phyloP scores from a whole-genome alignment of 176 grass and related monocot genomes.

The Phoenix dactylifera region DNA sequence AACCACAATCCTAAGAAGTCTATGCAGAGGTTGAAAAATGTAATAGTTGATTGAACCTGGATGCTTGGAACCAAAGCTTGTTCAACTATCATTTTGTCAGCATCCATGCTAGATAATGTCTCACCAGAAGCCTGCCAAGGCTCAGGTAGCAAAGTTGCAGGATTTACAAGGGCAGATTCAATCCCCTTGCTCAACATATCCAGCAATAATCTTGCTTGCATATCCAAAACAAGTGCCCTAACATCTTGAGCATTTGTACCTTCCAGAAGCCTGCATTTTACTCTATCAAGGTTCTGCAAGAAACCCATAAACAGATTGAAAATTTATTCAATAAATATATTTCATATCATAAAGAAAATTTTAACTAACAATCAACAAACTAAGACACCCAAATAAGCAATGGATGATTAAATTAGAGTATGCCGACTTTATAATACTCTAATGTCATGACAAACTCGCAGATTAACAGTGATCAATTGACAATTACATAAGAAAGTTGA shows the following conservation, averaged over 20 bases:
- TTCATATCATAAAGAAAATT: conserved; percentile 4
- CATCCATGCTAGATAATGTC: conserved; percentile 68
- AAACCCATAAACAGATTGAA: conserved; percentile 9
- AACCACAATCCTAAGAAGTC: too few relatives aligned
- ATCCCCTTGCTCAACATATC: conserved; percentile 99
- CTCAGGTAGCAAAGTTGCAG: conserved; percentile 81
- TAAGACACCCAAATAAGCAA: too few relatives aligned
- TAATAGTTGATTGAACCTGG: conserved; percentile 37
- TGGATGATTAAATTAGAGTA: too few relatives aligned
- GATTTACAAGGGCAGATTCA: conserved; percentile 85
- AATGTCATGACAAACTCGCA: too few relatives aligned
- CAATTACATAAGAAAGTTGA: too few relatives aligned
- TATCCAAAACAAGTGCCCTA: conserved; percentile 95
- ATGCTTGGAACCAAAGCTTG: conserved; percentile 61
- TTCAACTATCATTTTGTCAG: conserved; percentile 95
- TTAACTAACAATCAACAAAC: too few relatives aligned
- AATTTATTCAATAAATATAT: conserved; percentile 11
- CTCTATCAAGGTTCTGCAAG: conserved; percentile 91
- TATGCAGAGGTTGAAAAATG: too few relatives aligned
- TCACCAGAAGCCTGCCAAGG: conserved; percentile 91
- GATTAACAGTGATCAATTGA: too few relatives aligned
- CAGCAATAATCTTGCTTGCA: conserved; percentile 97
- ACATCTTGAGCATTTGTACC: conserved; percentile 99
- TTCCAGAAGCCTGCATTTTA: conserved; percentile 96
- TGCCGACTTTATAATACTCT: too few relatives aligned